Evolutionary conservation across 2,329 filamentous ascomycete species (phyloP), one percentile per base, ranked within the genome.

Genomic region (Chaetomiaceae sp.): DNA sequence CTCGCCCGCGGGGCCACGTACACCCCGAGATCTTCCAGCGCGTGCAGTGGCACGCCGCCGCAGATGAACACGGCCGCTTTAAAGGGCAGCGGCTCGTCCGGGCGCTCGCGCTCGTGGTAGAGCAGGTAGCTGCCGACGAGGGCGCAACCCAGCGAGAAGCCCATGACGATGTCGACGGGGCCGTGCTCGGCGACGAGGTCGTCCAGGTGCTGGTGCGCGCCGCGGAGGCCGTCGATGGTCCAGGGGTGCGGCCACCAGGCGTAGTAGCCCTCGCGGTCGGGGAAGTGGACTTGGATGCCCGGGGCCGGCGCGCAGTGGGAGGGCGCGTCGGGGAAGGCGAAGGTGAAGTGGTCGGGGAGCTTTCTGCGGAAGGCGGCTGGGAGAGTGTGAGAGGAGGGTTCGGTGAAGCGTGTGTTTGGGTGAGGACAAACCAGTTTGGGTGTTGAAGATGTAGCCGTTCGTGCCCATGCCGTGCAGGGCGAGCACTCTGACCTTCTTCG

Each of bases 41-140:
- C 63, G 5, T 57, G 54, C 27, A 74, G 63, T 11, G 71, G 66
- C 36, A 75, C 40, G 8, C 66, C 66, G 31, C 72, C 72, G 55
- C 70, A 70, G 37, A 74, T 62, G 58, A 75, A 74, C 29, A 74
- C 59, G 47, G 68, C 72, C 5, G 69, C 70, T 22, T 62, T 62
- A 59, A 75, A 73, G 1, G 70, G 69, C 8, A 68, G 59, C 5
- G 63, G 61, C 3, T 60, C 51, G 8, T 60, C 55, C n/a, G 64
- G 60, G 11, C 60, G 57, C 54, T 71, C 69, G 56, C 64, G 68
- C 47, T 66, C 64, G 29, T 69, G 68, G 60, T 70, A 69, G 20
- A 75, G 58, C 15, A 75, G 63, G 57, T 70, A 75, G 63, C 66
- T 72, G 22, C 66, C 65, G 20, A 71, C 62, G 3, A 75, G 60